Evolutionary conservation across 352 stramenopile genomes (phyloP).

Genomic region (Plasmopara halstedii): DNA sequence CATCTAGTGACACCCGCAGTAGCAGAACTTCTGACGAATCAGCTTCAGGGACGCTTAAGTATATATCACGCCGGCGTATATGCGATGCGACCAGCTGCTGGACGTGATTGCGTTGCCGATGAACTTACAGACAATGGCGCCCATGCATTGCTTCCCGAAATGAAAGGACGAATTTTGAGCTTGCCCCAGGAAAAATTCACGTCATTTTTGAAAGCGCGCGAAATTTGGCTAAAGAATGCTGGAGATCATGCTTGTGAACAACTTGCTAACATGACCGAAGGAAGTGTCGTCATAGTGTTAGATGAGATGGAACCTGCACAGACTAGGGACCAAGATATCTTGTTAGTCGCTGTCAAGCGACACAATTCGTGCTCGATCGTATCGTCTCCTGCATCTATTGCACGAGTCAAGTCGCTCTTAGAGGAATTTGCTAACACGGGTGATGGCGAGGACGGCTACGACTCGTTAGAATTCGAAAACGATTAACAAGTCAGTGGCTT

Average conservation of each 20-base stretch:
- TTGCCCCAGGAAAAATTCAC: conserved; percentile 63
- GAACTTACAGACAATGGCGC: conserved; percentile 65
- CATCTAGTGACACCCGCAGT: conserved; percentile 57
- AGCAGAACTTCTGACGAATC: conserved; percentile 31
- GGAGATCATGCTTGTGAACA: conserved; percentile 41
- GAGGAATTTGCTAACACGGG: conserved; percentile 52
- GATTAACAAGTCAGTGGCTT: conserved; percentile 25
- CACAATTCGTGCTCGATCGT: conserved; percentile 75
- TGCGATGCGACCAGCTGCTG: conserved; percentile 23
- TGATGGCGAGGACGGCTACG: conserved; percentile 61
- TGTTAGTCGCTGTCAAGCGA: conserved; percentile 48
- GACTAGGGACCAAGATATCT: conserved; percentile 62
- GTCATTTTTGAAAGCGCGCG: conserved; percentile 46
- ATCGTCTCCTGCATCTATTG: conserved; percentile 49
- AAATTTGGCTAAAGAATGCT: conserved; percentile 77
- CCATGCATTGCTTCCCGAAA: conserved; percentile 42
- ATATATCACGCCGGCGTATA: conserved; percentile 65
- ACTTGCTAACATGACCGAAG: conserved; percentile 45
- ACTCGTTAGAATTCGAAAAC: conserved; percentile 72
- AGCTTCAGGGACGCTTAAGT: conserved; percentile 35
- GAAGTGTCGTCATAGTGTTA: conserved; percentile 55
- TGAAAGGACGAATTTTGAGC: conserved; percentile 40
- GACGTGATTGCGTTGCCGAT: conserved; percentile 20
- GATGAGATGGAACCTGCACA: conserved; percentile 79
- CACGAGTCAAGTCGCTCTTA: conserved; percentile 61